Evolutionary conservation across 1,284 basidiomycete species (phyloP).

Genomic region (Ceratobasidium sp.): DNA sequence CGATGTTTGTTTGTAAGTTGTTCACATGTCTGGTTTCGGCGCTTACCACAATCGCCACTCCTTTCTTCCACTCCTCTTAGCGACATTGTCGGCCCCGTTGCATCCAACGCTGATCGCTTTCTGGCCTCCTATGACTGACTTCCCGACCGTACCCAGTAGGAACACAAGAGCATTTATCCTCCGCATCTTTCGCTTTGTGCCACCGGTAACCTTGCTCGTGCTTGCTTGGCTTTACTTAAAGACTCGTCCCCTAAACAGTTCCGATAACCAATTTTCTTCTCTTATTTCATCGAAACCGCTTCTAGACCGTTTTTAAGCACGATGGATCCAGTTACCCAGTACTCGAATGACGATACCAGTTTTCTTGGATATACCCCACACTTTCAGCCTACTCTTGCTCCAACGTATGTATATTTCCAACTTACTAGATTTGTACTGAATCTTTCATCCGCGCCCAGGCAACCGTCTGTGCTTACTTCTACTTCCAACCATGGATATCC

Average conservation of each 20-base stretch:
- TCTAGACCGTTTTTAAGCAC: neutral
- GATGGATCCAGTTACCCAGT: conserved; percentile 4
- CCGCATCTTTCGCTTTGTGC: neutral
- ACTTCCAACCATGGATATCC: neutral
- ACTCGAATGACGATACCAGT: neutral
- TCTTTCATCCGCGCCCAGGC: neutral
- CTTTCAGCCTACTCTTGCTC: neutral
- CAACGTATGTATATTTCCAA: neutral
- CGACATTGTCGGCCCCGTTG: conserved; percentile 5
- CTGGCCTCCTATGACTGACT: conserved; percentile 16
- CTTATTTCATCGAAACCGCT: neutral
- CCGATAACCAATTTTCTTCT: neutral
- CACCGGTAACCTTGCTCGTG: neutral
- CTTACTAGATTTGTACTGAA: neutral
- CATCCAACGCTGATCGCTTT: neutral
- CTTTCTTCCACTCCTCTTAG: conserved; percentile 10
- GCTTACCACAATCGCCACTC: neutral
- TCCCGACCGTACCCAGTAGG: conserved; percentile 8
- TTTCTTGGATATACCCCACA: neutral
- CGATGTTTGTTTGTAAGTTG: neutral
- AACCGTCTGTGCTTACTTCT: neutral
- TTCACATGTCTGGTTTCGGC: neutral
- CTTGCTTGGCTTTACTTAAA: neutral
- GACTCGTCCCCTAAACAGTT: neutral
- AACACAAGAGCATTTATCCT: neutral